Percentiles rank a stretch among this genome's conserved stretches.
These are phyloP conservation scores for Pleurotus salmoneostramineus DNA, from an alignment of 768 basidiomycete species.

Conservation along the genomic window DNA sequence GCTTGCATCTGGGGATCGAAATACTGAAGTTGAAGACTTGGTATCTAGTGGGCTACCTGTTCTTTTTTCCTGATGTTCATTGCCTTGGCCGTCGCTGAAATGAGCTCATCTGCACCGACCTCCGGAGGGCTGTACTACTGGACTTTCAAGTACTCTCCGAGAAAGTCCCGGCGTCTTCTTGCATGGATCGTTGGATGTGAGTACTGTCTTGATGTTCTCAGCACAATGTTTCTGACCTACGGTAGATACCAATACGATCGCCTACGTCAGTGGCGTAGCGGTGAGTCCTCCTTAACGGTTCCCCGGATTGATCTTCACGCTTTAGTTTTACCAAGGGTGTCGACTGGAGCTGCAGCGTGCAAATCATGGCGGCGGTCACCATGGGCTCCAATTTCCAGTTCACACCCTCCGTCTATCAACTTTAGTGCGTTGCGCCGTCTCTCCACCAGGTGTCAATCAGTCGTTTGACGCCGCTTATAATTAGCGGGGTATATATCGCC, in stretches of 20 bases:
- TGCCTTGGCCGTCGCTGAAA: constrained; percentile 46
- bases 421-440: constrained; percentile 22
- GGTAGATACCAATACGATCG: constrained; percentile 48
- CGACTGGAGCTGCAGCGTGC: constrained; percentile 47
- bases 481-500: constrained; percentile 47
- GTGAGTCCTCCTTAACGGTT: not conserved
- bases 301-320: not conserved
- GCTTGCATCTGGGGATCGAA: not conserved
- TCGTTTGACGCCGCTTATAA: not conserved
- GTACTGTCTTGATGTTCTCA: constrained; percentile 17
- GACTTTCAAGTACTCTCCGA: constrained; percentile 51
- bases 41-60: constrained; percentile 41
- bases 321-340: constrained; percentile 22
- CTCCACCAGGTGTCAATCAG: constrained; percentile 3
- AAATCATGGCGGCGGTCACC: constrained; percentile 39
- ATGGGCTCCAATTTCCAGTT: constrained; percentile 24
- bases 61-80: constrained; percentile 43
- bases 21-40: not conserved
- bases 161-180: constrained; percentile 47
- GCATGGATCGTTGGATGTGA: constrained; percentile 61
- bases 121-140: constrained; percentile 59
- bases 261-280: constrained; percentile 33
- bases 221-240: not conserved
- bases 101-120: constrained; percentile 46
- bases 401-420: constrained; percentile 18